Evolutionary conservation across 1,284 basidiomycete genomes (phyloP), one percentile per base, ranked within the genome.

Genomic region (Pisolithus thermaeus): DNA sequence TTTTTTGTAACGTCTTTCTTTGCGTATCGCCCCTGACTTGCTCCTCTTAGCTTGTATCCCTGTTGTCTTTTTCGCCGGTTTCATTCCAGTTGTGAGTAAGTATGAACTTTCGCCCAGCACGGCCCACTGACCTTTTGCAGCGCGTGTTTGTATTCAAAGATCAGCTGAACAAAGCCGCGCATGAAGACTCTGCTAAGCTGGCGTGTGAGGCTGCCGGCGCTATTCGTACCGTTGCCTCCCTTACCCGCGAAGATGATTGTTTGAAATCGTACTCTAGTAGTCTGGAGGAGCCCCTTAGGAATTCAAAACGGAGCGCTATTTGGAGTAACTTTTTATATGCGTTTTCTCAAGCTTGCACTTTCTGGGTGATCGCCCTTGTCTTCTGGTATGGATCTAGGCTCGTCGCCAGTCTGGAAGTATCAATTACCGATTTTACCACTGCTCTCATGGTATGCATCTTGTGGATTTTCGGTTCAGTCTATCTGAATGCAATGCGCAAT

Each of bases 131-230:
- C 18, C 38, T 8, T 0, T 18, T 11, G 27, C 20, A 87, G 81
- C 87, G 77, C 41, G 83, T 90, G 51, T 84, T 91, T 54, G 84
- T 93, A 11, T 9, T 30, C 0, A 95, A 95, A 70, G 92, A 96
- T 62, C 83, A 92, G 65, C 73, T 76, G 58, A 94, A 94, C 75
- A 95, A 94, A 73, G 80, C 80, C 61, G 77, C 87, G 0, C 93
- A 99, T 66, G 88, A 89, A 59, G 71, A 72, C 5, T 92, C 90
- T 20, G 92, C 95, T 12, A 93, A 96, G 59, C 70, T 95, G 27
- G 96, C 96, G 28, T 90, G 90, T 62, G 96, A 98, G 70, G 93
- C 94, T 23, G 92, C 93, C 14, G 88, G 81, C 6, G 78, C 94
- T 3, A 97, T 99, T 63, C 83, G 93, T 18, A 97, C 96, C 11